Evolutionary conservation across 345 rosid genomes (phyloP), one percentile per base, ranked within the genome.

Genomic region (Aquilaria yunnanensis): DNA sequence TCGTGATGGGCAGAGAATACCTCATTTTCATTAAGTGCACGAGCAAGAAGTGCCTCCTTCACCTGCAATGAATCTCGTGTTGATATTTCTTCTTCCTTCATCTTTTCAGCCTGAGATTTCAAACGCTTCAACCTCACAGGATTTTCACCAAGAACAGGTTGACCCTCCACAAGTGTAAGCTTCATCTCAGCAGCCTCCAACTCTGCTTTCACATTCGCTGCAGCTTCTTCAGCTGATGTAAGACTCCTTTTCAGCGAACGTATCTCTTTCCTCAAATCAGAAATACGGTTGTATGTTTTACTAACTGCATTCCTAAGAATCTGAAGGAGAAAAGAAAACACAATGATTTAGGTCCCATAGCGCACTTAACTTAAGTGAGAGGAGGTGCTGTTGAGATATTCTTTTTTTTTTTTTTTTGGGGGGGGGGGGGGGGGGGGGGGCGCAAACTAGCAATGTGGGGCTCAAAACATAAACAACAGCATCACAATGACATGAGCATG

Each of bases 181-280:
- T 83, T 94, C 54, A 85, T 84, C 80, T 88, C 97, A 32, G 93
- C 85, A 60, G 80, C 77, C 68, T 85, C 96, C 66, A 94, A 70
- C 64, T 85, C 97, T 56, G 72, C 81, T 76, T 84, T 78, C 64
- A 87, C 89, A 71, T 74, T 85, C 34, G 80, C 78, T 53, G 88
- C 85, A 73, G 87, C 82, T 77, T 81, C 87, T 76, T 94, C 93
- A 64, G 88, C 96, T 51, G 82, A 71, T 65, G 68, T 47, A 65
- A 83, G 80, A 68, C 75, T 69, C 72, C 79, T 87, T 61, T 80
- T 83, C 45, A 91, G 78, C 76, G 88, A 87, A 52, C 68, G 63
- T 47, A 91, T 77, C 74, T 95, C 99, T 73, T 87, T 95, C 84
- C 93, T 83, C 64, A 95, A 81, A 80, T 95, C 99, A 67, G 85